Conservation (phyloP, 805 yeast genomes). For the Pichia deserticola region DNA sequence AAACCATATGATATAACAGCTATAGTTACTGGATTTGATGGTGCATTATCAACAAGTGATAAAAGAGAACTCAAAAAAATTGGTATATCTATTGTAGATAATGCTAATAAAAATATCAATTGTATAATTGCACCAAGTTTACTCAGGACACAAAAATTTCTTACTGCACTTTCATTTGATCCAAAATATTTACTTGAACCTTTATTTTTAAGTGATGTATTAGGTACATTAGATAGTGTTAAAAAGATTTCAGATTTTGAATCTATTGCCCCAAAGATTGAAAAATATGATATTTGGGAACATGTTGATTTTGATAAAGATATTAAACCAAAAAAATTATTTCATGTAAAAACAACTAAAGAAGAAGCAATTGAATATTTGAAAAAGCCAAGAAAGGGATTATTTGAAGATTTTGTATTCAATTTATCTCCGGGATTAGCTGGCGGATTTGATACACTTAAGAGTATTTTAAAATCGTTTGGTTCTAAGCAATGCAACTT, state of each 20-base stretch:
- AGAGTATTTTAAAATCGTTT: slow-evolving; percentile 52
- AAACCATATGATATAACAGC: slow-evolving; percentile 38
- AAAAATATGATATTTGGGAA: slow-evolving; percentile 22
- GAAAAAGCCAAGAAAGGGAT: slow-evolving; percentile 15
- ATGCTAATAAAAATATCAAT: slow-evolving; percentile 34
- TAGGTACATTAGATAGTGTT: slow-evolving; percentile 25
- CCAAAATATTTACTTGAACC: slow-evolving; percentile 51
- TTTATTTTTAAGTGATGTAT: slow-evolving; percentile 39
- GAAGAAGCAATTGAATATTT: slow-evolving; percentile 16
- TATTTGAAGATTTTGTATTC: slow-evolving; percentile 45
- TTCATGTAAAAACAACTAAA: slow-evolving; percentile 18
- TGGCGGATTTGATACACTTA: slow-evolving; percentile 52
- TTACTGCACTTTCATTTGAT: slow-evolving; percentile 56
- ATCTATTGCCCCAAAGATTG: slow-evolving; percentile 19
- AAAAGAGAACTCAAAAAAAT: slow-evolving; percentile 34
- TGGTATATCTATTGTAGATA: slow-evolving; percentile 47
- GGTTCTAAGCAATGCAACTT: slow-evolving; percentile 30
- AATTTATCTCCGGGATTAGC: slow-evolving; percentile 50
- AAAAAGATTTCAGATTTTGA: slow-evolving; percentile 21
- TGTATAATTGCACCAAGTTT: slow-evolving; percentile 71
- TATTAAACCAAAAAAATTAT: slow-evolving; percentile 26
- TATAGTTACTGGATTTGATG: slow-evolving; percentile 61
- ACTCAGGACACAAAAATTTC: slow-evolving; percentile 82
- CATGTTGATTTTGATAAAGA: slow-evolving; percentile 29
- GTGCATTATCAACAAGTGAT: slow-evolving; percentile 38